Conservation (phyloP, 331 rosid species). For the Spiraea crenata region DNA sequence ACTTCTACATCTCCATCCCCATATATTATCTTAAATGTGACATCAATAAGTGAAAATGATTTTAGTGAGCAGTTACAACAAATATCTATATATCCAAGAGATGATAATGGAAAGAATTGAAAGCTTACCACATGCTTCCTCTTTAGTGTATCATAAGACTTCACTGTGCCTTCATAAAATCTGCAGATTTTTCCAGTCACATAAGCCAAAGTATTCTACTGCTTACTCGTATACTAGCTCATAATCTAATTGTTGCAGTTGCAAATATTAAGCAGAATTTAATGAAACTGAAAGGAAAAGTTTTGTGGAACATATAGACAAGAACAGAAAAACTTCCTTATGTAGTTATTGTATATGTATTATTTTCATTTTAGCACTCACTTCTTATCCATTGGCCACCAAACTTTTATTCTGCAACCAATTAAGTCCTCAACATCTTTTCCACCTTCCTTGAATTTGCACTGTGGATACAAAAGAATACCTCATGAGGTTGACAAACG, state of each 20-base stretch:
- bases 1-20: slow-evolving; percentile 94
- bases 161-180: slow-evolving; percentile 80
- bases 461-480: slow-evolving; percentile 38
- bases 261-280: neutral
- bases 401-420: slow-evolving; percentile 92
- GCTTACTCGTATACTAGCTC: neutral
- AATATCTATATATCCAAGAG: slow-evolving; percentile 3
- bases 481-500: slow-evolving; percentile 19
- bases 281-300: neutral
- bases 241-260: slow-evolving; percentile 6
- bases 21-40: slow-evolving; percentile 62
- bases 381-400: slow-evolving; percentile 98
- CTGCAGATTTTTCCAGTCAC: slow-evolving; percentile 35
- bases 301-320: neutral
- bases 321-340: neutral
- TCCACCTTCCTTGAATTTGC: slow-evolving; percentile 52
- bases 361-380: slow-evolving; percentile 42
- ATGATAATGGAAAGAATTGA: slow-evolving; percentile 23
- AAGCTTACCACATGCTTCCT: slow-evolving; percentile 88
- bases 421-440: slow-evolving; percentile 71
- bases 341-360: neutral
- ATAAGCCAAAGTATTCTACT: slow-evolving; percentile 27
- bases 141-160: slow-evolving; percentile 74
- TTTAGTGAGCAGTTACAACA: neutral
- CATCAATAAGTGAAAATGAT: slow-evolving; percentile 14